Evolutionary conservation across 2,329 filamentous ascomycete genomes (phyloP).

Genomic region (Fusarium redolens): DNA sequence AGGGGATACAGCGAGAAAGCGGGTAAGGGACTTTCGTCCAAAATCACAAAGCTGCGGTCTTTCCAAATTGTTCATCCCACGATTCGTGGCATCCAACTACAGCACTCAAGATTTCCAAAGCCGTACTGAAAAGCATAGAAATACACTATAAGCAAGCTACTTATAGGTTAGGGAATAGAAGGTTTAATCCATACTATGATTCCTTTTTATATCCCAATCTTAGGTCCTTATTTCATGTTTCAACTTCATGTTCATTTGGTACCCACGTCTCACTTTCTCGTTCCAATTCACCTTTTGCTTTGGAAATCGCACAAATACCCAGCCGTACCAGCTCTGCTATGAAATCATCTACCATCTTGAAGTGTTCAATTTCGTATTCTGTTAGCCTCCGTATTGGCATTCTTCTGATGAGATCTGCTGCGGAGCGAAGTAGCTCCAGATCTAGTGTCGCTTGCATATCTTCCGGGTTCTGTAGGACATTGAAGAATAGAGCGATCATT

Average conservation of each 20-base stretch:
- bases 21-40: too few species aligned
- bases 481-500: conserved; percentile 65
- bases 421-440: conserved; percentile 56
- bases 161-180: not conserved
- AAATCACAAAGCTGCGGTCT: too few species aligned
- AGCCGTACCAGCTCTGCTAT: not conserved
- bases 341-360: not conserved
- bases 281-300: not conserved
- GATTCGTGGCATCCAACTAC: too few species aligned
- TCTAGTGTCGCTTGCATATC: conserved; percentile 57
- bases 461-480: conserved; percentile 60
- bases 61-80: too few species aligned
- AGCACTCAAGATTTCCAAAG: too few species aligned
- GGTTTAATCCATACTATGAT: not conserved
- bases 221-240: not conserved
- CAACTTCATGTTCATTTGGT: not conserved
- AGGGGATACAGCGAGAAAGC: too few species aligned
- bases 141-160: not conserved
- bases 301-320: not conserved
- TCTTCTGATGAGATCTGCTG: conserved; percentile 56
- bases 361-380: not conserved
- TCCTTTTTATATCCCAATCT: not conserved
- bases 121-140: too few species aligned
- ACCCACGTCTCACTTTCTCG: not conserved
- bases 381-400: conserved; percentile 42